Percentiles rank a stretch among this genome's conserved stretches.
phyloP scores from a whole-genome alignment of 2,329 filamentous ascomycete species.

The Apiospora saccharicola region DNA sequence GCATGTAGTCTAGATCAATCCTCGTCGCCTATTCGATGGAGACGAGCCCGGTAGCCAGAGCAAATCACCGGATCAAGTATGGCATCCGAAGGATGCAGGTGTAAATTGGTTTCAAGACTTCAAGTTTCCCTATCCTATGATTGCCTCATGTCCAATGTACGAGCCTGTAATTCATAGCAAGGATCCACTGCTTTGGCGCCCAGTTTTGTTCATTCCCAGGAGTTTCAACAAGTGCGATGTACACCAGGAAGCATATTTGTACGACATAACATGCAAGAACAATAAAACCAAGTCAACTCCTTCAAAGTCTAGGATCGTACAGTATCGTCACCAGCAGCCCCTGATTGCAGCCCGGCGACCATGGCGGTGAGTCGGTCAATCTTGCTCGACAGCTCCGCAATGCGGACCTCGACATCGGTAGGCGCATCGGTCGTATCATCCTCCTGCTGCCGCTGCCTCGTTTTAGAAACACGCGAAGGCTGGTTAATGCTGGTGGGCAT shows the following conservation, averaged over 20 bases:
- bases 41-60: neutral
- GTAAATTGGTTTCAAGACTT: neutral
- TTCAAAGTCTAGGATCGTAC: constrained; percentile 31
- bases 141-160: neutral
- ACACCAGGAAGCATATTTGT: neutral
- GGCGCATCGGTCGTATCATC: constrained; percentile 48
- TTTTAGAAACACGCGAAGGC: constrained; percentile 28
- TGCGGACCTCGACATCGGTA: constrained; percentile 56
- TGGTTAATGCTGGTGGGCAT: constrained; percentile 34
- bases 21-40: constrained; percentile 7
- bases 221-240: neutral
- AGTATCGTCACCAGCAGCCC: constrained; percentile 31
- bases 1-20: neutral
- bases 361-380: constrained; percentile 65
- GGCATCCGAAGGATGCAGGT: neutral
- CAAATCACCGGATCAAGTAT: neutral
- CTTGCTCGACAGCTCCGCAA: constrained; percentile 62
- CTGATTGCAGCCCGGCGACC: constrained; percentile 56
- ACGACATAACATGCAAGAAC: no score
- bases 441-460: constrained; percentile 35
- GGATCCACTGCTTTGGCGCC: neutral
- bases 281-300: neutral
- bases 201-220: no score
- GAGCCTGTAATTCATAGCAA: neutral
- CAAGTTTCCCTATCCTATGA: neutral